These are phyloP conservation scores for Bipolaris bicolor DNA, from an alignment of 2,329 filamentous ascomycete species.

Conservation along the genomic window DNA sequence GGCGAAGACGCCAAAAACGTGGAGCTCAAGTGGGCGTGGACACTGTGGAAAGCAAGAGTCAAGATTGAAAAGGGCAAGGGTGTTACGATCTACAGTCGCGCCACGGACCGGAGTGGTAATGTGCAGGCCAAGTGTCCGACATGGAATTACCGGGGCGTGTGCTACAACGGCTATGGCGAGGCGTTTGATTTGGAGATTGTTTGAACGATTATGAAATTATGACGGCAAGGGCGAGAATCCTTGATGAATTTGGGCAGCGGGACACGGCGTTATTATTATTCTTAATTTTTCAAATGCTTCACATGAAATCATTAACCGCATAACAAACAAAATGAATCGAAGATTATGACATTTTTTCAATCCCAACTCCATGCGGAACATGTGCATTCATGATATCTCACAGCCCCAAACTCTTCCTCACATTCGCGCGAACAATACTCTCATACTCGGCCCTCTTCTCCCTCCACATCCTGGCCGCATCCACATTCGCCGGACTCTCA, in stretches of 20 bases:
- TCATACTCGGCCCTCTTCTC: constrained; percentile 82
- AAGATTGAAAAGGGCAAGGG: constrained; percentile 50
- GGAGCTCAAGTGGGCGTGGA: constrained; percentile 62
- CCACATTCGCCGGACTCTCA: constrained; percentile 92
- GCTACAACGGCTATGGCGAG: constrained; percentile 66
- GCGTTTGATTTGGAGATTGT: constrained; percentile 56
- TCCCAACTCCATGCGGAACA: background rate
- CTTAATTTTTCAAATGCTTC: background rate
- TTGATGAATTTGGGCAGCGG: background rate
- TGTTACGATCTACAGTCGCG: constrained; percentile 59
- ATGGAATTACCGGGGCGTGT: constrained; percentile 67
- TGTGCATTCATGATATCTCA: constrained; percentile 19
- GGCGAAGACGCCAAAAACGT: constrained; percentile 22
- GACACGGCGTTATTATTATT: background rate
- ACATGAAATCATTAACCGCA: background rate
- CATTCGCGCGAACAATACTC: constrained; percentile 70
- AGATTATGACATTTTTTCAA: background rate
- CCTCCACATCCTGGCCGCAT: constrained; percentile 86
- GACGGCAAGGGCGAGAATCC: background rate
- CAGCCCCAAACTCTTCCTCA: constrained; percentile 47
- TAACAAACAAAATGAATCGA: background rate
- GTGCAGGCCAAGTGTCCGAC: constrained; percentile 55
- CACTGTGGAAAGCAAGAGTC: constrained; percentile 59
- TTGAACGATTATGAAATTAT: constrained; percentile 17
- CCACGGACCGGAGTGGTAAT: constrained; percentile 61